phyloP scores from a whole-genome alignment of 441 rosid genomes.

The Erodium texanum region DNA sequence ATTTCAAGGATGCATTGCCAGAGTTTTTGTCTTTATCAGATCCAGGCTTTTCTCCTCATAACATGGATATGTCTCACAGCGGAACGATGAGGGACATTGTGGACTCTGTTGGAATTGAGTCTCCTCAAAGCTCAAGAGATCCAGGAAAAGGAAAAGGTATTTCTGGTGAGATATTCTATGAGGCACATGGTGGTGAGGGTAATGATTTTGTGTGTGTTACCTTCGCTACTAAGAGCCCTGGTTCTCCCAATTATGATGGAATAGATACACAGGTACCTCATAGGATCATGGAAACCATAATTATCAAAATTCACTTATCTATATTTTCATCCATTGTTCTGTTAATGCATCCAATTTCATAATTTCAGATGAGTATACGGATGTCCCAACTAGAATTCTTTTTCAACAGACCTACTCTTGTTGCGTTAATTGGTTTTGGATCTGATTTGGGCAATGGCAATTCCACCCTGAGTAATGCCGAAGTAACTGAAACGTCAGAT shows the following conservation, averaged over 20 bases:
- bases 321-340: slow-evolving; percentile 17
- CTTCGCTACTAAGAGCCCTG: slow-evolving; percentile 65
- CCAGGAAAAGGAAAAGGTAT: slow-evolving; percentile 35
- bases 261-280: slow-evolving; percentile 78
- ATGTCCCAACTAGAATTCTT: slow-evolving; percentile 96
- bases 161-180: slow-evolving; percentile 74
- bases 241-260: slow-evolving; percentile 82
- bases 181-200: slow-evolving; percentile 67
- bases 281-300: slow-evolving; percentile 18
- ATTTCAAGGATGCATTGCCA: slow-evolving; percentile 88
- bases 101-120: slow-evolving; percentile 41
- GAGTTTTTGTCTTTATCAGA: slow-evolving; percentile 72
- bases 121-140: slow-evolving; percentile 45
- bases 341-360: slow-evolving; percentile 36
- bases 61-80: slow-evolving; percentile 37
- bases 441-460: slow-evolving; percentile 53
- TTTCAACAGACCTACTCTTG: slow-evolving; percentile 92
- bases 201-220: slow-evolving; percentile 82
- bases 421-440: slow-evolving; percentile 93
- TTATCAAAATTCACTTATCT: slow-evolving; percentile 10
- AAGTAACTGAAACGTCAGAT: slow-evolving; percentile 14
- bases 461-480: slow-evolving; percentile 27
- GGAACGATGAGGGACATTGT: slow-evolving; percentile 31
- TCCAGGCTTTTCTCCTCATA: slow-evolving; percentile 39
- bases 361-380: slow-evolving; percentile 71